Evolutionary conservation across 2,329 filamentous ascomycete genomes (phyloP), one percentile per base, ranked within the genome.

Genomic region (Septoria petroselini): DNA sequence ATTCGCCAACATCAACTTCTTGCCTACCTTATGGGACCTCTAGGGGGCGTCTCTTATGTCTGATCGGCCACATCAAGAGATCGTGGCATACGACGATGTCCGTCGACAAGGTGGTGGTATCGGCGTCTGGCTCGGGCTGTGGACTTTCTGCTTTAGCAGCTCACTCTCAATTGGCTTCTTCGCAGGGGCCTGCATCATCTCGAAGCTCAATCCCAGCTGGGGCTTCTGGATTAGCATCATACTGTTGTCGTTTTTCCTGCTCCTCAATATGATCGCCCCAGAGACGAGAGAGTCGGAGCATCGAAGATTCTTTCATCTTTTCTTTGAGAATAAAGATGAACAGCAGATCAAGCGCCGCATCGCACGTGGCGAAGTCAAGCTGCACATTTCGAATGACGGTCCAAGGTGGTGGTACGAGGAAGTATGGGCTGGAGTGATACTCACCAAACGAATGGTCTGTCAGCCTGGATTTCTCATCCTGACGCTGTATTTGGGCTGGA

Each of bases 331-430:
- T 7, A 69, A 73, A 27, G 52, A 58, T 11, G 43, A 51, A 11
- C 79, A 62, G 64, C 72, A 37, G 76, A 75, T 56, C 64, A 76
- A 59, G 65, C 75, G 57, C 34, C 74, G 82, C 48, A 73, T 90
- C 9, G 83, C 83, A 21, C 77, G 84, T 35, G 86, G 87, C 2
- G 86, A 91, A 65, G 75, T 89, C 59, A 90, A 84, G 73, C 81
- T 91, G 73, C 85, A 90, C 64, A 78, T 88, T 53, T 77, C 81
- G 46, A 80, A 84, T 45, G 83, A 81, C 41, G 85, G 85, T 0
- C 87, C 86, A 0, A 81, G 73, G 59, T 88, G 85, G 80, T 90
- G 85, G 85, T 84, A 82, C 40, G 79, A 91, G 65, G 86, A 91
- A 65, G 77, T 88, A 17, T 81, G 81, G 67, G 85, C 87, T 37